Conservation (phyloP, 805 yeast species). For the Torulaspora maleeae region DNA sequence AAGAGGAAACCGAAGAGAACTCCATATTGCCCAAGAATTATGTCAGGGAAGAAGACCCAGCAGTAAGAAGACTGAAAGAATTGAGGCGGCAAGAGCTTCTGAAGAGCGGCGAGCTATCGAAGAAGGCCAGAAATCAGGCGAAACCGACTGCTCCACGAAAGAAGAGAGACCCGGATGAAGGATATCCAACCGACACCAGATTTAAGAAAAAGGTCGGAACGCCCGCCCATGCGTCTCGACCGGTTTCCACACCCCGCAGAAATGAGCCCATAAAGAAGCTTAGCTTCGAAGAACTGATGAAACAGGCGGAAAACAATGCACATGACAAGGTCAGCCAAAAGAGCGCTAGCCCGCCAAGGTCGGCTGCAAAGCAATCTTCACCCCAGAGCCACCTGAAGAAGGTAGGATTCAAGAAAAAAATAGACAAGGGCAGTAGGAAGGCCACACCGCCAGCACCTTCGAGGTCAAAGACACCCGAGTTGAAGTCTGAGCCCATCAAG, state of each 20-base stretch:
- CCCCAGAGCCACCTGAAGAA: conserved; percentile 9
- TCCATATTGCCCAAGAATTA: conserved; percentile 30
- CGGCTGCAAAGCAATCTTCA: neutral
- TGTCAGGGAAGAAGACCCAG: conserved; percentile 52
- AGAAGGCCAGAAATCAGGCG: conserved; percentile 21
- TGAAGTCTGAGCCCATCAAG: conserved; percentile 11
- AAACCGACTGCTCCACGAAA: conserved; percentile 11
- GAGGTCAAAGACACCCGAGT: neutral
- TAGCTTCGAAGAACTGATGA: conserved; percentile 54
- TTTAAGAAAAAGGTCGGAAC: conserved; percentile 22
- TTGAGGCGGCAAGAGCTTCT: conserved; percentile 55
- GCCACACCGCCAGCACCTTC: conserved; percentile 1
- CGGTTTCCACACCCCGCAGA: conserved; percentile 4
- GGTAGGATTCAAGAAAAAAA: conserved; percentile 17
- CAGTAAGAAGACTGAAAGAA: conserved; percentile 64
- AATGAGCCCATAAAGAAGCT: conserved; percentile 40
- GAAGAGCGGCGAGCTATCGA: conserved; percentile 36
- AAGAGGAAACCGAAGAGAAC: conserved; percentile 11
- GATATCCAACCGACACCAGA: conserved; percentile 17
- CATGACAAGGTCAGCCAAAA: conserved; percentile 8
- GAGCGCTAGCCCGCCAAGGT: conserved; percentile 5
- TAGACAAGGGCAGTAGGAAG: conserved; percentile 1
- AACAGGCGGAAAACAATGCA: conserved; percentile 46
- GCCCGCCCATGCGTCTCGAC: neutral
- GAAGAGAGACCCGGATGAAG: conserved; percentile 13